A percentile compares a stretch with the other conserved stretches of the same genome.
Evolutionary conservation across 163 green algal species (phyloP).

Genomic region (Trebouxiophyceae sp.): DNA sequence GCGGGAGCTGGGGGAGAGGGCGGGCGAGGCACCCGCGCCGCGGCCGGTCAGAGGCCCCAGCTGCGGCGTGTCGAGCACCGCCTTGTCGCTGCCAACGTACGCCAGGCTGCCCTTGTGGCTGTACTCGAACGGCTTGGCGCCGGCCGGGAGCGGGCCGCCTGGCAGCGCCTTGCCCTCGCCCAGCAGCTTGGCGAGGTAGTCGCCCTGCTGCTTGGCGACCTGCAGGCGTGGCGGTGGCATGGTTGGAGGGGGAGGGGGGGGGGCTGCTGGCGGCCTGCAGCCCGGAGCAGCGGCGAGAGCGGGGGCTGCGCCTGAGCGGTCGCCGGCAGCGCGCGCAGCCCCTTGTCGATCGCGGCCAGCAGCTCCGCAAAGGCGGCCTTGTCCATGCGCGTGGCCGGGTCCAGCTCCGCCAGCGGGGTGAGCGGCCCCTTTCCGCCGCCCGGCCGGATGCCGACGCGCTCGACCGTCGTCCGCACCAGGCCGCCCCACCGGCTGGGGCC

Average conservation of each 20-base stretch:
- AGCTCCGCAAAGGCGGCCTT: slow-evolving; percentile 65
- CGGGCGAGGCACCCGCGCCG: slow-evolving; percentile 37
- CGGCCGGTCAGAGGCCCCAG: slow-evolving; percentile 61
- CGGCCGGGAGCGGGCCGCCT: not conserved
- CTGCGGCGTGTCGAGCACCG: slow-evolving; percentile 75
- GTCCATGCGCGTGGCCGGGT: slow-evolving; percentile 36
- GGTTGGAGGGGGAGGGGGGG: not conserved
- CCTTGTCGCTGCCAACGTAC: slow-evolving; percentile 67
- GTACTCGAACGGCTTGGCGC: slow-evolving; percentile 52
- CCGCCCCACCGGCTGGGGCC: slow-evolving; percentile 39
- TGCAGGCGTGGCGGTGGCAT: slow-evolving; percentile 22
- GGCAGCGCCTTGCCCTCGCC: slow-evolving; percentile 1
- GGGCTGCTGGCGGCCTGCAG: too few species aligned
- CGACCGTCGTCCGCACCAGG: slow-evolving; percentile 31
- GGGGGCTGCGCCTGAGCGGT: slow-evolving; percentile 67
- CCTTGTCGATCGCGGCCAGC: slow-evolving; percentile 68
- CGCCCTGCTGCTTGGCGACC: slow-evolving; percentile 79
- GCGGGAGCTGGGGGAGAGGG: too few species aligned
- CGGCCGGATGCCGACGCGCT: slow-evolving; percentile 13
- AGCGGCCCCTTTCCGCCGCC: not conserved
- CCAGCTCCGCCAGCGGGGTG: slow-evolving; percentile 27
- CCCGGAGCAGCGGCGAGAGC: too few species aligned
- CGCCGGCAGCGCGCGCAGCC: slow-evolving; percentile 69
- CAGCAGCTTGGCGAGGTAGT: slow-evolving; percentile 73
- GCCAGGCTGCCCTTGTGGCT: slow-evolving; percentile 73